Evolutionary conservation across 768 basidiomycete species (phyloP).

Genomic region (Calvatia gigantea): DNA sequence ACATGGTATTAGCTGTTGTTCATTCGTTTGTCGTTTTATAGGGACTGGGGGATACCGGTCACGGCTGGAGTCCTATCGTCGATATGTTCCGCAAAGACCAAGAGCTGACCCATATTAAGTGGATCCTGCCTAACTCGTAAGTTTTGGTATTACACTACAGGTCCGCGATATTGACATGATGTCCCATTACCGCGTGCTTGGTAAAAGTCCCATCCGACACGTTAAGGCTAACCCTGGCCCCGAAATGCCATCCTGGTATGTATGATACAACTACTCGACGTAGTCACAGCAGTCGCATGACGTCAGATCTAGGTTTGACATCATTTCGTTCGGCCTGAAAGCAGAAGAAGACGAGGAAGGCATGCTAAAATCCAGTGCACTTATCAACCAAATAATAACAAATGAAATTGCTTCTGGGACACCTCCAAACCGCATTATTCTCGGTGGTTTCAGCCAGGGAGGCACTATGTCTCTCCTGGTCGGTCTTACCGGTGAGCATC

Average conservation of each 20-base stretch:
- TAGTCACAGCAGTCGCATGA: conserved; percentile 6
- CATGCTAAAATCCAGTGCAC: conserved; percentile 61
- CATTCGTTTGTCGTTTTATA: conserved; percentile 23
- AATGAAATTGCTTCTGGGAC: conserved; percentile 73
- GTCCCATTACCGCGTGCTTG: neutral
- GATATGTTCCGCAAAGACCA: conserved; percentile 55
- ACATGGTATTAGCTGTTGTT: neutral
- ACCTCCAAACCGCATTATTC: conserved; percentile 64
- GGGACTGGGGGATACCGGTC: conserved; percentile 75
- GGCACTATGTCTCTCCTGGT: conserved; percentile 75
- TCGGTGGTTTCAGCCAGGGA: conserved; percentile 91
- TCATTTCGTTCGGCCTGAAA: conserved; percentile 60
- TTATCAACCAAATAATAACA: conserved; percentile 67
- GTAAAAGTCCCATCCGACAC: conserved; percentile 44
- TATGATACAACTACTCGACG: conserved; percentile 4
- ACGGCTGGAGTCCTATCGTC: conserved; percentile 77
- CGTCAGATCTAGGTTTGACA: conserved; percentile 63
- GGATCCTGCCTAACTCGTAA: conserved; percentile 84
- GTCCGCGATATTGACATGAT: neutral
- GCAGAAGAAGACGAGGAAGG: conserved; percentile 71
- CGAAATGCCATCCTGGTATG: conserved; percentile 73
- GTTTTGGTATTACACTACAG: conserved; percentile 20
- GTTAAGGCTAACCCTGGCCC: conserved; percentile 77
- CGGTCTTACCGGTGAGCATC: conserved; percentile 62
- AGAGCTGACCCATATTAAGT: conserved; percentile 74